Base-by-base conservation (phyloP, 805 yeast species). In the Lipomyces lipofer region DNA sequence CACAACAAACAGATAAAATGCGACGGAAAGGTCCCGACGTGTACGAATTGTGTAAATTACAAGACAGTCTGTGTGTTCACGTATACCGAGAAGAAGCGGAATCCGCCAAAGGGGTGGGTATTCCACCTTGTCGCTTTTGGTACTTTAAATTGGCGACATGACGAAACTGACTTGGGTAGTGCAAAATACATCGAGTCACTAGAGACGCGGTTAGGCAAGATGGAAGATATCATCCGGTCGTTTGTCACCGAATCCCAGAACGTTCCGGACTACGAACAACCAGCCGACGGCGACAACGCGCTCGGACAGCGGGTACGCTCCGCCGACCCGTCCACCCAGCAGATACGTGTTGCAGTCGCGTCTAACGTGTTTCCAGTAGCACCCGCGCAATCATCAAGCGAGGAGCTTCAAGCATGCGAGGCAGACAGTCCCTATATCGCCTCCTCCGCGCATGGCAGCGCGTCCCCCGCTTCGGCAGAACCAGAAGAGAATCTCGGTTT, bases 1-100 rank as follows among this genome's bases (percentile, higher is more conserved):
- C n/a, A n/a, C n/a, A 21, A 36, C 9, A 13, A 13, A 3, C n/a
- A 58, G 64, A 72, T 71, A 59, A 70, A 70, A 49, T 74, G 77
- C 54, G 69, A 74, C 60, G 76, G 75, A 5, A 63, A 56, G 25
- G 9, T 54, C 8, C 66, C 64, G 1, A 67, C 67, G n/a, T 68
- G 71, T 40, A 43, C 62, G 17, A 60, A 63, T 49, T 68, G 71
- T 47, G 32, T 58, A 24, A 61, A 56, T 27, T 60, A 62, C 51
- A 56, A 52, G 21, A 38, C 60, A 2, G 52, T 25, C 19, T 68
- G 71, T 43, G 56, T 56, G 10, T 63, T 64, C 47, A 63, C 68
- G 4, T 56, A 46, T 19, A 51, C 59, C 25, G 63, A 58, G 45
- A 64, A 64, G 50, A 66, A 67, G 42, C 57, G 67, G 30, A 40